Evolutionary conservation across 1,284 basidiomycete genomes (phyloP).

Genomic region (Xanthoconium separans): DNA sequence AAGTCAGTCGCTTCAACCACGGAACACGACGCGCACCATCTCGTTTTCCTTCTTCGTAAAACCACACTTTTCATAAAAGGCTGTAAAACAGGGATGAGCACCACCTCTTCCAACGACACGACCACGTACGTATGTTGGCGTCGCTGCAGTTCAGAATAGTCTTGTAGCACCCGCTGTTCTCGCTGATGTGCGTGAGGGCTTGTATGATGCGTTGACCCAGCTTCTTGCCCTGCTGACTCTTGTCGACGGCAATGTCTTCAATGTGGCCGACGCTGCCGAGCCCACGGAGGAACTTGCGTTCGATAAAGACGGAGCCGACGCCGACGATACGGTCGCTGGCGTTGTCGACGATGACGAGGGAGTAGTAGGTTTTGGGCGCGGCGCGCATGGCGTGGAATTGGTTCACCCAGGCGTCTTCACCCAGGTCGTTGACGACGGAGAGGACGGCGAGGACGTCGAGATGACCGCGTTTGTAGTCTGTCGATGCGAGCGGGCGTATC

Average conservation of each 20-base stretch:
- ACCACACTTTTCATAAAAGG: constrained; percentile 97
- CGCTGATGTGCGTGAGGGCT: constrained; percentile 77
- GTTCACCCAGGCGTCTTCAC: constrained; percentile 63
- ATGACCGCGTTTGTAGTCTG: constrained; percentile 85
- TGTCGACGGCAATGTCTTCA: constrained; percentile 95
- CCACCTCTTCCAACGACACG: constrained; percentile 2
- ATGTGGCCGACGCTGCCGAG: constrained; percentile 89
- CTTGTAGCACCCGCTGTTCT: constrained; percentile 86
- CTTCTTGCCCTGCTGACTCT: constrained; percentile 84
- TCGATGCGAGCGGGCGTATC: constrained; percentile 87
- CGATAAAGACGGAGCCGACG: constrained; percentile 83
- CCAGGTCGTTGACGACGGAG: constrained; percentile 76
- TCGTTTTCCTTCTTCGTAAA: constrained; percentile 86
- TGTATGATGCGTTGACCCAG: constrained; percentile 88
- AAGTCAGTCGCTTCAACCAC: constrained; percentile 3
- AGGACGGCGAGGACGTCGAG: constrained; percentile 82
- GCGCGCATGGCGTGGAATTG: constrained; percentile 66
- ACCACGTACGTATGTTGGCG: constrained; percentile 81
- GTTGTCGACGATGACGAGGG: constrained; percentile 81
- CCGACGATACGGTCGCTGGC: constrained; percentile 79
- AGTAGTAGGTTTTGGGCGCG: constrained; percentile 71
- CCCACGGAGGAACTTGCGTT: constrained; percentile 89
- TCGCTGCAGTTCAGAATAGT: constrained; percentile 95
- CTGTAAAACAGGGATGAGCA: constrained; percentile 41
- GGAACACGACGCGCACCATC: constrained; percentile 56